Conservation (phyloP, 73 alveolate genomes). For the Symbiodinium natans region DNA sequence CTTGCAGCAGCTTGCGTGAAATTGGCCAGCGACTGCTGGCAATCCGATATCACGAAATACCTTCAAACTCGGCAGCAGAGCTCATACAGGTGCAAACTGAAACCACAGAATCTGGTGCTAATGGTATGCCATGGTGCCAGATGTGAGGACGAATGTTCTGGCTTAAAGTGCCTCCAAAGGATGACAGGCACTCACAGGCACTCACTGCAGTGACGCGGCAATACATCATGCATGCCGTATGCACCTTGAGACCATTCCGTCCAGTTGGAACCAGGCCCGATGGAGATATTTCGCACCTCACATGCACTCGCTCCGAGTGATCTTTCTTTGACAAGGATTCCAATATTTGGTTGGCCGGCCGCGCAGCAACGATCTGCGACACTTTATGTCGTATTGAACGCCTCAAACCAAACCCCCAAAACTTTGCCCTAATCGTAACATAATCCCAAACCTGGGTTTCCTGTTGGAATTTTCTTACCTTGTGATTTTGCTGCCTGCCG, state of each 20-base stretch:
- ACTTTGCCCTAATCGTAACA: no score
- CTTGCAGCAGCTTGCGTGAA: slow-evolving; percentile 31
- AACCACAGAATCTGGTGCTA: background rate
- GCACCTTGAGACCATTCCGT: slow-evolving; percentile 56
- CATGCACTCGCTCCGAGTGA: no score
- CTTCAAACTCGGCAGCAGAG: background rate
- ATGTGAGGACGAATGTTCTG: slow-evolving; percentile 81
- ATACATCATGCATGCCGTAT: no score
- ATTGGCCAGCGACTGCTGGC: slow-evolving; percentile 46
- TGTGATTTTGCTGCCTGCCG: no score
- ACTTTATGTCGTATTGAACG: no score
- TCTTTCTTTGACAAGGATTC: no score
- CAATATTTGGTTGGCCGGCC: no score
- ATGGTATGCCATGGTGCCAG: background rate
- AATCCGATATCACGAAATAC: slow-evolving; percentile 71
- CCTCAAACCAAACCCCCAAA: no score
- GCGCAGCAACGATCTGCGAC: no score
- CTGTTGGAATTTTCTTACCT: no score
- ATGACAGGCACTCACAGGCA: background rate
- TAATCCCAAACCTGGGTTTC: no score
- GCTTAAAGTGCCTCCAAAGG: slow-evolving; percentile 42
- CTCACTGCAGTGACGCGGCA: no score
- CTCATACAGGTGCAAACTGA: background rate
- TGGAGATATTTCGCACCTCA: slow-evolving; percentile 59
- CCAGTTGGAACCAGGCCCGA: slow-evolving; percentile 84